Evolutionary conservation across 306 rosid genomes (phyloP), one percentile per base, ranked within the genome.

Genomic region (Quercus mongolica): DNA sequence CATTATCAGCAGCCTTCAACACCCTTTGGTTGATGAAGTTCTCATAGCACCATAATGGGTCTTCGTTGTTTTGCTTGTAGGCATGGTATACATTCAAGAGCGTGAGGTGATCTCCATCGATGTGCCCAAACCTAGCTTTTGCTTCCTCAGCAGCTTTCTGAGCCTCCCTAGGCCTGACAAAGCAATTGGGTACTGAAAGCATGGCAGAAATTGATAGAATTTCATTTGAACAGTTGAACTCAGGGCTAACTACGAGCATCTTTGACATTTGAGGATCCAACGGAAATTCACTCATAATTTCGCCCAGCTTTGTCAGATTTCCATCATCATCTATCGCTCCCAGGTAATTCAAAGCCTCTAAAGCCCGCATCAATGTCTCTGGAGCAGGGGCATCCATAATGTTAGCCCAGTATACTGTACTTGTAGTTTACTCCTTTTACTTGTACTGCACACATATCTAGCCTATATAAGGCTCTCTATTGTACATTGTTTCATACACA

Each of bases 91-190:
- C 99, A 19, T 94, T 94, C 95, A 94, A 84, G 59, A 94, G 94
- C 1, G 97, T 94, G 78, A 94, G 97, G 76, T 94, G 99, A 79
- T 94, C 97, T 75, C 99, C 99, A 79, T 94, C 97, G 41, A 94
- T 86, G 91, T 94, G 99, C 71, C 97, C 99, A 77, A 94, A 94
- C 91, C 89, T 88, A 85, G 99, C 97, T 84, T 94, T 94, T 0
- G 99, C 99, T 87, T 94, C 97, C 58, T 94, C 97, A 3, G 99
- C 97, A 78, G 97, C 95, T 90, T 94, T 92, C 72, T 89, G 94
- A 84, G 99, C 97, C 97, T 94, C 99, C 92, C 97, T 94, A 91
- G 99, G 99, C 99, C 97, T 97, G 92, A 94, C 93, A 94, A 94
- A 94, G 95, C 99, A 94, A 90, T 94, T 94, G 95, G 97, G 97